A percentile compares a stretch with the other conserved stretches of the same genome.
Evolutionary conservation across 2,329 filamentous ascomycete species (phyloP).

Genomic region (Verticillium tricorpus): DNA sequence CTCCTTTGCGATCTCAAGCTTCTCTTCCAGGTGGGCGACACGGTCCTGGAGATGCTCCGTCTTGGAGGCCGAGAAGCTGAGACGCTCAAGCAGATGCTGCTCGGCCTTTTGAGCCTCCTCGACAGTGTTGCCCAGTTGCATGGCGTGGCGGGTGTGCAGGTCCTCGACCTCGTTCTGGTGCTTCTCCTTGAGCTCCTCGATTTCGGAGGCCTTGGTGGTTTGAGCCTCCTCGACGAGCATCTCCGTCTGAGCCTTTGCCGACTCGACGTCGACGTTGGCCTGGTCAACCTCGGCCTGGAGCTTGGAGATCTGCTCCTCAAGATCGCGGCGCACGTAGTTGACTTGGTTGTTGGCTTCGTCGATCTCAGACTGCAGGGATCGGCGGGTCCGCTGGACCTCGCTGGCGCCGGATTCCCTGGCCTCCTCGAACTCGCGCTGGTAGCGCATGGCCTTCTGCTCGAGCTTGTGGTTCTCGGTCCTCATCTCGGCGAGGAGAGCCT

Average conservation of each 20-base stretch:
- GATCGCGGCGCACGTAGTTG: slow-evolving; percentile 74
- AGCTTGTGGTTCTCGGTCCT: slow-evolving; percentile 67
- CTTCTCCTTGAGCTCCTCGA: slow-evolving; percentile 48
- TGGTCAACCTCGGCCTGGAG: slow-evolving; percentile 73
- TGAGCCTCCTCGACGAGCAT: slow-evolving; percentile 80
- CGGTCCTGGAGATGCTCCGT: slow-evolving; percentile 82
- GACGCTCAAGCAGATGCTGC: slow-evolving; percentile 72
- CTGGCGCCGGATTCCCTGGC: slow-evolving; percentile 73
- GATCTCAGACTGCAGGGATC: slow-evolving; percentile 74
- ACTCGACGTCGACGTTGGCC: slow-evolving; percentile 74
- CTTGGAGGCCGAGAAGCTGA: slow-evolving; percentile 80
- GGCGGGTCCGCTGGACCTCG: slow-evolving; percentile 77
- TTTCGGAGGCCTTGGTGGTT: slow-evolving; percentile 56
- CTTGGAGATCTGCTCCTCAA: slow-evolving; percentile 73
- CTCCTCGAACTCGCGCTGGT: slow-evolving; percentile 79
- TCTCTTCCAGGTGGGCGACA: slow-evolving; percentile 80
- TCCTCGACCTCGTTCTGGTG: slow-evolving; percentile 70
- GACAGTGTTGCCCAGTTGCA: slow-evolving; percentile 64
- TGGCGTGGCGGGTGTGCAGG: slow-evolving; percentile 68
- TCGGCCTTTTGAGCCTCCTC: slow-evolving; percentile 83
- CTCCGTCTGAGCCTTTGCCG: slow-evolving; percentile 73
- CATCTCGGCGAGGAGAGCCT: slow-evolving; percentile 49
- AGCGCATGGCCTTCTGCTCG: slow-evolving; percentile 62
- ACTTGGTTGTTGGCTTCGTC: slow-evolving; percentile 82
- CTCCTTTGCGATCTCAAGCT: slow-evolving; percentile 82